Conservation (phyloP, 2,329 filamentous ascomycete genomes). For the Diplodia corticola region DNA sequence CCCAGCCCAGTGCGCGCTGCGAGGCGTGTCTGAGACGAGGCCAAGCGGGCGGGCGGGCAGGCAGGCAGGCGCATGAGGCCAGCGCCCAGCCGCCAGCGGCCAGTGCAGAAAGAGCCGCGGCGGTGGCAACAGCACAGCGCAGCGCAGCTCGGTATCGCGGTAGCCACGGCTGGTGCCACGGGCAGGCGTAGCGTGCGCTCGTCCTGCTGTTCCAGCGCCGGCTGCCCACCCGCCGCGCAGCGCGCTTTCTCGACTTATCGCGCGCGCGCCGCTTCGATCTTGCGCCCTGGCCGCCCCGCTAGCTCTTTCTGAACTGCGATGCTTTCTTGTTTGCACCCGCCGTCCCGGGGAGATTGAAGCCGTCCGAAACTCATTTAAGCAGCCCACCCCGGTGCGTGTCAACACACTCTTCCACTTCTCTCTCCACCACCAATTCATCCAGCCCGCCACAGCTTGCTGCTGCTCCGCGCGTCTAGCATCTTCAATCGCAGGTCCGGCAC, state of each 20-base stretch:
- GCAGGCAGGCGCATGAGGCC: too few relatives aligned
- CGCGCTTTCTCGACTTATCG: conserved; percentile 8
- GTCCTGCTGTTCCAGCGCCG: neutral
- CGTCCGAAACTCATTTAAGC: conserved; percentile 22
- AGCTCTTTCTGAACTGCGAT: conserved; percentile 24
- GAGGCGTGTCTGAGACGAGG: neutral
- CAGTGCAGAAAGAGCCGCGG: conserved; percentile 9
- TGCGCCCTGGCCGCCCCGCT: conserved; percentile 14
- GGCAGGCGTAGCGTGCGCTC: conserved; percentile 2
- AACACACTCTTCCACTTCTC: conserved; percentile 6
- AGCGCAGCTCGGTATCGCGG: neutral
- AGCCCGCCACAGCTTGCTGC: neutral
- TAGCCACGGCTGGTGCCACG: neutral
- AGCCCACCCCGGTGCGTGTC: conserved; percentile 13
- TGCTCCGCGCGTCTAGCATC: conserved; percentile 15
- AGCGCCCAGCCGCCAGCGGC: too few relatives aligned
- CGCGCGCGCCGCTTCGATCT: conserved; percentile 11
- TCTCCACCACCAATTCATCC: conserved; percentile 15
- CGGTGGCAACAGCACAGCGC: neutral
- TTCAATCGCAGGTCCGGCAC: conserved; percentile 16
- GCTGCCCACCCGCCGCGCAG: neutral
- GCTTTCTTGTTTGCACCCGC: conserved; percentile 19
- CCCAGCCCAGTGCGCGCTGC: neutral
- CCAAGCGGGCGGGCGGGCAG: neutral
- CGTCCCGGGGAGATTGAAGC: conserved; percentile 18